These are phyloP conservation scores for Corymbia maculata DNA, from an alignment of 345 rosid genomes.

Conservation along the genomic window DNA sequence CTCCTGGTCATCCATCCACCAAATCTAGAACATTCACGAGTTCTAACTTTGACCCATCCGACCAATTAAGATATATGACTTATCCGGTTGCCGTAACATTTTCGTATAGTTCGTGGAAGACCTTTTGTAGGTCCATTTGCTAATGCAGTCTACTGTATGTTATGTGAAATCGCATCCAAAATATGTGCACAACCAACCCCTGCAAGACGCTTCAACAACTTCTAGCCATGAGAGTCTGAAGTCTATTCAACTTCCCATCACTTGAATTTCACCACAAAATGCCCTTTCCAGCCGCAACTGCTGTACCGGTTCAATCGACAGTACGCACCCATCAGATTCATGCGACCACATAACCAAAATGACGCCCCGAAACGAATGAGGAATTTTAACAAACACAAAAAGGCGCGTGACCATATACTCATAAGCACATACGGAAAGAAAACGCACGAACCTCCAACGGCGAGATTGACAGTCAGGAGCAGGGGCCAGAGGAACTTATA, in stretches of 20 bases:
- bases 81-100: neutral
- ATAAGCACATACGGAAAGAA: neutral
- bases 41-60: neutral
- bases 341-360: neutral
- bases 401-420: neutral
- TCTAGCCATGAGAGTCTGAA: neutral
- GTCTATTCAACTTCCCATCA: neutral
- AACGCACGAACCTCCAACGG: slow-evolving; percentile 54
- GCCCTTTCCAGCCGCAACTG: neutral
- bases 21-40: neutral
- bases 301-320: neutral
- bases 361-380: neutral
- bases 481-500: slow-evolving; percentile 83
- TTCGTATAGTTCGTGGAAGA: neutral
- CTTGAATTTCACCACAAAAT: neutral
- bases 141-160: neutral
- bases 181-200: neutral
- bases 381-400: neutral
- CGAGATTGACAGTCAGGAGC: slow-evolving; percentile 62
- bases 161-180: neutral
- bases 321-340: neutral
- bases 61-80: neutral
- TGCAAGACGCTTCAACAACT: neutral
- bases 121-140: neutral
- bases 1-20: neutral